Conservation (phyloP, 352 stramenopile species). For the Achlya hypogyna region DNA sequence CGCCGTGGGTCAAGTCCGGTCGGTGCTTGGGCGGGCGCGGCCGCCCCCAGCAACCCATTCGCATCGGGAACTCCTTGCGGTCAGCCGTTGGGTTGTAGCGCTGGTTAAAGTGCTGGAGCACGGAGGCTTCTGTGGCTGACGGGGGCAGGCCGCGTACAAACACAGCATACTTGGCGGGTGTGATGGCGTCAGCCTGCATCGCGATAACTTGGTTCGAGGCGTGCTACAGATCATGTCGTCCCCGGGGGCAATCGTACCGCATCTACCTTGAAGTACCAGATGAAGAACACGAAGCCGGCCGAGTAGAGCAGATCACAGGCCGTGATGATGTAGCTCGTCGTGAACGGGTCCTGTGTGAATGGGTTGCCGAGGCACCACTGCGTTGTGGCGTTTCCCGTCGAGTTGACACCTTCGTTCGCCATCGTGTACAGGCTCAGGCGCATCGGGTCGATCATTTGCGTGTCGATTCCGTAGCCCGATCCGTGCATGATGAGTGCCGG, state of each 20-base stretch:
- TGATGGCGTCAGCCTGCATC: constrained; percentile 52
- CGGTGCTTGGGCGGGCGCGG: constrained; percentile 35
- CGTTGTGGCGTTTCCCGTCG: constrained; percentile 48
- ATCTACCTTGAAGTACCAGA: constrained; percentile 32
- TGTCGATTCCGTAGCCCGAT: constrained; percentile 50
- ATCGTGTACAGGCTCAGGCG: constrained; percentile 59
- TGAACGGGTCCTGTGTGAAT: constrained; percentile 51
- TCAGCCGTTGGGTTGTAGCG: constrained; percentile 62
- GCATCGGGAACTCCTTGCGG: constrained; percentile 51
- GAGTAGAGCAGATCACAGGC: constrained; percentile 54
- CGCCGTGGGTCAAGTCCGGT: not conserved
- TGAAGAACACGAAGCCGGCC: constrained; percentile 55
- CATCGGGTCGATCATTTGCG: constrained; percentile 60
- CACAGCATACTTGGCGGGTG: constrained; percentile 72
- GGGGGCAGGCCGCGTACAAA: constrained; percentile 61
- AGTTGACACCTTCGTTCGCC: constrained; percentile 67
- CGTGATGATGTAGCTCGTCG: constrained; percentile 70
- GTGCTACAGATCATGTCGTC: not conserved
- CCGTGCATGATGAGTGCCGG: constrained; percentile 58
- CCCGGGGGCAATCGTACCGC: too few relatives aligned
- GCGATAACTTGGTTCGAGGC: not conserved
- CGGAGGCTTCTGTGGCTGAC: constrained; percentile 51
- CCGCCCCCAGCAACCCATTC: constrained; percentile 41
- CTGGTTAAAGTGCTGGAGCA: constrained; percentile 67
- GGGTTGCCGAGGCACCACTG: constrained; percentile 41